Base-by-base conservation (phyloP, 2,329 filamentous ascomycete genomes). In the Ophiostoma ulmi region DNA sequence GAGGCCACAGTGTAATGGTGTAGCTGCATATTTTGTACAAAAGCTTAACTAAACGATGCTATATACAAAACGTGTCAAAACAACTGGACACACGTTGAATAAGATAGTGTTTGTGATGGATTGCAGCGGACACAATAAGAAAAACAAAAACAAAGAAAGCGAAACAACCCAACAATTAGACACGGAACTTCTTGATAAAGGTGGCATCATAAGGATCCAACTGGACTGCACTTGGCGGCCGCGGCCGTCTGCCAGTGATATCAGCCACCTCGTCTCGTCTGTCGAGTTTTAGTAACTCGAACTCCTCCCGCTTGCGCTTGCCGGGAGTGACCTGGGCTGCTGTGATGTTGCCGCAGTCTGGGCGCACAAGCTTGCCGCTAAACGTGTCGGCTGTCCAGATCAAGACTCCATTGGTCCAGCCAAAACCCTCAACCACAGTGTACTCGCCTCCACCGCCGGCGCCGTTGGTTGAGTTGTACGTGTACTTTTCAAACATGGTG, bases 401-500 rank as follows among this genome's bases (percentile, higher is more conserved):
- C 39, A 91, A 77, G 69, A 90, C 88, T 39, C 89, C 89, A 74
- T 91, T 91, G 0, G 86, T 87, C 89, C 89, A 91, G 7, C 88
- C 89, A 74, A 91, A 91, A 0, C 89, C 88, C 78, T 90, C 87
- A 2, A 90, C 88, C 6, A 91, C 88, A 70, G 86, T 83, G 77
- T 91, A 91, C 80, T 91, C 89, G 73, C 89, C 89, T 6, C 89
- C 89, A 7, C 86, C 80, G 38, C 89, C 89, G 1, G 86, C 87
- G 0, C 83, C 84, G 73, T 89, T 88, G 65, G 83, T 87, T 8
- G 84, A 79, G 71, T 85, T 85, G 74, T 89, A 86, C 14, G 81
- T 81, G 76, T 91, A 91, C 81, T 91, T 91, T 77, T 91, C 89
- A 76, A 91, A 91, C 81, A 91, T 90, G 76, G 86, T 86, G 31